A percentile compares a stretch with the other conserved stretches of the same genome.
phyloP scores from a whole-genome alignment of 768 basidiomycete genomes.

The Mycena chlorophos region DNA sequence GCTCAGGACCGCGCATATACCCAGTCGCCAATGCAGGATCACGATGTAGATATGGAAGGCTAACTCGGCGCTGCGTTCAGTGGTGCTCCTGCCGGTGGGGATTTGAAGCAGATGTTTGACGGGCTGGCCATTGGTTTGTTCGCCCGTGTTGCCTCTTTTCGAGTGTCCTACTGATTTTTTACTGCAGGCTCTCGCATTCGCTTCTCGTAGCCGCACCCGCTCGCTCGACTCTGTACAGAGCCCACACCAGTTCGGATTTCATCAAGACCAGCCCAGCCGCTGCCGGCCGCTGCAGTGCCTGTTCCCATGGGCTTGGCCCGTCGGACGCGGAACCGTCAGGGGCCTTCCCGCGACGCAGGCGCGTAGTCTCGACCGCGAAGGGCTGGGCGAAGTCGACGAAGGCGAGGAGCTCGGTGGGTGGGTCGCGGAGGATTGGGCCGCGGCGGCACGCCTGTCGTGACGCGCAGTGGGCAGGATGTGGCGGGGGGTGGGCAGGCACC shows the following conservation, averaged over 20 bases:
- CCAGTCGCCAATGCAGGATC: conserved; percentile 1
- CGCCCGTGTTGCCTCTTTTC: neutral
- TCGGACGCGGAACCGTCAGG: conserved; percentile 34
- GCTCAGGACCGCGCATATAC: conserved; percentile 16
- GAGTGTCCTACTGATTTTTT: neutral
- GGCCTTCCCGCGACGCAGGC: conserved; percentile 20
- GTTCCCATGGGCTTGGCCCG: conserved; percentile 22
- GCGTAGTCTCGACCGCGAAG: conserved; percentile 5
- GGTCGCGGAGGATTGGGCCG: conserved; percentile 34
- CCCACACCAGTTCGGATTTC: conserved; percentile 37
- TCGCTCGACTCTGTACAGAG: conserved; percentile 23
- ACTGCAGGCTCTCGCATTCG: conserved; percentile 12
- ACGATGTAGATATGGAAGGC: conserved; percentile 29
- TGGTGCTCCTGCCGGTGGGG: neutral
- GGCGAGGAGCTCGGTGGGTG: conserved; percentile 23
- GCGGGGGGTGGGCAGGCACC: too few relatives aligned
- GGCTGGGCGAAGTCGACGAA: conserved; percentile 18
- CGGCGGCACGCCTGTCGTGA: conserved; percentile 41
- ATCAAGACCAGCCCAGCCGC: conserved; percentile 19
- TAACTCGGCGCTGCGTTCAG: conserved; percentile 1
- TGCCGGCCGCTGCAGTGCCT: conserved; percentile 24
- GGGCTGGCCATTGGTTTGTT: conserved; percentile 22
- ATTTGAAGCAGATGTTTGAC: conserved; percentile 23
- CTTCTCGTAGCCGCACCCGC: conserved; percentile 20
- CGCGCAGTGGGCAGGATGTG: too few relatives aligned